Conservation (phyloP, 2,329 filamentous ascomycete genomes). For the Pezicula carpinea region DNA sequence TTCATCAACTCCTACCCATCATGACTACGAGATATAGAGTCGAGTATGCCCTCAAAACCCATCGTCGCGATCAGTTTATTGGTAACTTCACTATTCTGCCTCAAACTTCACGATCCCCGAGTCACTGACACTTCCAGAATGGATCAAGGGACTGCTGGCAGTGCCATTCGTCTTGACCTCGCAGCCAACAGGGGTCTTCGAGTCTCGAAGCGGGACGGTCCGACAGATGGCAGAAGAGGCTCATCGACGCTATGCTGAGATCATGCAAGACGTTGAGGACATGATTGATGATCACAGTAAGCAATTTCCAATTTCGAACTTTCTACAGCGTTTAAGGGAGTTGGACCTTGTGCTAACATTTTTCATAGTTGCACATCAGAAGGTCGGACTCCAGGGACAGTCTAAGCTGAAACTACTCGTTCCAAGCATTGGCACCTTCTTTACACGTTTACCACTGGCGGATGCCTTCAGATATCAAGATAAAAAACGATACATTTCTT, state of each 20-base stretch:
- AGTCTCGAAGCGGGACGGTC: constrained; percentile 59
- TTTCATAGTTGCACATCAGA: constrained; percentile 65
- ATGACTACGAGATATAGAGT: constrained; percentile 63
- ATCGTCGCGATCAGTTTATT: constrained; percentile 82
- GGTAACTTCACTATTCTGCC: constrained; percentile 35
- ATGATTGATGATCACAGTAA: constrained; percentile 90
- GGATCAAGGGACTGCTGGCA: constrained; percentile 91
- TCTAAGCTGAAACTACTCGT: constrained; percentile 93
- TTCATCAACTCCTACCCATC: not conserved
- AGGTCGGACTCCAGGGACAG: constrained; percentile 57
- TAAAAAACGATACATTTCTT: constrained; percentile 77
- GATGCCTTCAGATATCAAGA: constrained; percentile 93
- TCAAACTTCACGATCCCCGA: not conserved
- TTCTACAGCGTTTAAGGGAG: not conserved
- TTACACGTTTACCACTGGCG: constrained; percentile 80
- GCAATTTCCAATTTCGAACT: constrained; percentile 16
- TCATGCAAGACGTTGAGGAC: constrained; percentile 87
- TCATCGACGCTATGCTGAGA: constrained; percentile 87
- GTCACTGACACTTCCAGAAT: constrained; percentile 52
- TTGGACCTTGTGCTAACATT: not conserved
- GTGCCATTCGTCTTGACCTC: constrained; percentile 97
- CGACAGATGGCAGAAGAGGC: constrained; percentile 73
- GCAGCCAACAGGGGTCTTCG: constrained; percentile 83
- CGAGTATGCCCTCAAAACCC: constrained; percentile 71
- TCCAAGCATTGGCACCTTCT: constrained; percentile 87